These are phyloP conservation scores for Cunninghamia lanceolata DNA, from an alignment of 75 land plant genomes.

Conservation along the genomic window DNA sequence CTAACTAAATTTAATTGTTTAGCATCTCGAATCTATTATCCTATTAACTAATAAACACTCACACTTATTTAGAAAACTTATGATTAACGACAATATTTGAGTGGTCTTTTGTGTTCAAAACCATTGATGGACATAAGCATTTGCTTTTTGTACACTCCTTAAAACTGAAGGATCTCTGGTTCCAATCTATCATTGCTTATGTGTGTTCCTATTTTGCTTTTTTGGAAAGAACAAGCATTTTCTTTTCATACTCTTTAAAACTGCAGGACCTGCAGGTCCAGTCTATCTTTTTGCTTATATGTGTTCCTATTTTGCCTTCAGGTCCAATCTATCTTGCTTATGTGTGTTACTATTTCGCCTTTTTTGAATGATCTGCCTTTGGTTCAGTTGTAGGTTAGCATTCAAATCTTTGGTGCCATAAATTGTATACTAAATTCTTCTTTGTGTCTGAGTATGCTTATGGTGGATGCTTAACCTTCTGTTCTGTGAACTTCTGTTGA, in stretches of 20 bases:
- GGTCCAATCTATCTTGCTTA: background rate
- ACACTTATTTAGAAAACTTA: background rate
- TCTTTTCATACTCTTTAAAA: background rate
- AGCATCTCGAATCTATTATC: background rate
- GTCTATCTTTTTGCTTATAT: background rate
- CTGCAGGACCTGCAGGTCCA: background rate
- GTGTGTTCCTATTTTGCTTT: no score
- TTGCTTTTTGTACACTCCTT: background rate
- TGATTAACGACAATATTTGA: background rate
- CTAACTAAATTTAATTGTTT: background rate
- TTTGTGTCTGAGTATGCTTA: background rate
- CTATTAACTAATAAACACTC: background rate
- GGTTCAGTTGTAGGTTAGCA: background rate
- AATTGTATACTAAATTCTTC: background rate
- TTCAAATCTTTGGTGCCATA: background rate
- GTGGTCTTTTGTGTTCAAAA: background rate
- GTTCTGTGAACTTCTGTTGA: background rate
- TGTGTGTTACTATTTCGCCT: background rate
- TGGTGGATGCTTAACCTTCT: background rate
- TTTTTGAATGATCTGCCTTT: background rate
- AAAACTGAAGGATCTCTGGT: background rate
- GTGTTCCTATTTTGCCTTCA: background rate
- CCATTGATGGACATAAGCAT: background rate
- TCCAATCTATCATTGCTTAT: background rate
- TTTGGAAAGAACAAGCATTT: background rate